Evolutionary conservation across 2,329 filamentous ascomycete species (phyloP), one percentile per base, ranked within the genome.

Genomic region (Neurospora crassa): DNA sequence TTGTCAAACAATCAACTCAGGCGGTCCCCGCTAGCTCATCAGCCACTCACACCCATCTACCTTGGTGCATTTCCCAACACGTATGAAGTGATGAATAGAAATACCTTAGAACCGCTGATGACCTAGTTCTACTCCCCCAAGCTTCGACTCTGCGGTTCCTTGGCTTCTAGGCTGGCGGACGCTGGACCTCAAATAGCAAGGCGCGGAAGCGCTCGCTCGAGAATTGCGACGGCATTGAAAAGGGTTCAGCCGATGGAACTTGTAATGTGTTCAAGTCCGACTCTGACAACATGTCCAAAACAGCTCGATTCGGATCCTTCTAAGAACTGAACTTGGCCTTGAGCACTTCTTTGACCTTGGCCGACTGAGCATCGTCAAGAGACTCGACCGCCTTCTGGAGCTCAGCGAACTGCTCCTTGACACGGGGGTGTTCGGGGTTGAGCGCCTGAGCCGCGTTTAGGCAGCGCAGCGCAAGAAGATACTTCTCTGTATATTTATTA

Each of bases 401-500:
- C 71, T 88, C 87, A 63, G 91, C 83, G 40, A 87, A 84, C 79
- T 96, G 92, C 77, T 93, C 89, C 78, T 94, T 90, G n/a, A 95
- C 86, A 74, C 86, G 89, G 12, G 92, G 87, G 77, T 94, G 86
- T 67, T 89, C 84, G 2, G 89, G 80, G 73, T 96, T 90, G 42
- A 97, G 84, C 3, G 86, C 84, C 70, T 89, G 83, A 40, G 93
- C 90, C 20, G 92, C 90, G 68, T 92, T 88, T 70, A 99, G 87
- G 80, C 93, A 97, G 77, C 93, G 92, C 72, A 97, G 86, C 0
- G 96, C 95, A 72, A 97, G 90, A 63, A 97, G 83, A 78, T 92
- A 93, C 84, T 97, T 97, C 79, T 89, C 94, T 95, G 77, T 63
- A 71, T 34, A 11, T 20, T 7, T 68, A 68, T 77, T 81, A 78